Base-by-base conservation (phyloP, 345 rosid genomes). In the Brassica napus region DNA sequence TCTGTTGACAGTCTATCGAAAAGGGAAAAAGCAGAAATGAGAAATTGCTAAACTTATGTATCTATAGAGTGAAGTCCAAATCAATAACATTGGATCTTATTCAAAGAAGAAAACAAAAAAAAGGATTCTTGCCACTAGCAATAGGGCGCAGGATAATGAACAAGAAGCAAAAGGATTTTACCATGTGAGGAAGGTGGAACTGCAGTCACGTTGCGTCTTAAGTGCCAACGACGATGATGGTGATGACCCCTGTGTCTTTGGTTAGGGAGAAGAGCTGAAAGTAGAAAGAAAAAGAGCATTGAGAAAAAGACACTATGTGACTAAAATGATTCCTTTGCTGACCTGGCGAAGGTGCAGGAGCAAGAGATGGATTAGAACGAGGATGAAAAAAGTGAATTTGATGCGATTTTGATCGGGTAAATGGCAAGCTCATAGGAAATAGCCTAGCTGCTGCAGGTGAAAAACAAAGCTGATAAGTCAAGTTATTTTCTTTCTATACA, bases 1-100 rank as follows among this genome's bases (percentile, higher is more conserved):
- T 77, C 84, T 93, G 97, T 80, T 88, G 94, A 77, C 99, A 96
- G 71, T 93, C 99, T 96, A 89, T 83, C 62, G 31, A 83, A 65
- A 78, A 47, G 61, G 32, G 18, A 68, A 16, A 76, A 72, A 58
- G 72, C 12, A 77, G 6, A 6, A 60, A 72, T 58, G 47, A 72
- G 54, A 49, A 65, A 31, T 67, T 66, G 70, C 21, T 47, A 67
- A 28, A 28, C 28, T 18, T 62, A 2, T 31, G 59, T 49, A 26
- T 54, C 57, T 28, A 54, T 71, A 7, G 49, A 77, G 31, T 28
- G 31, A 28, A 28, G 31, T 28, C 31, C 31, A 28, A 28, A 28
- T 28, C 31, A 28, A 3, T 28, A 28, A 28, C 4, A 28, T 28
- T 28, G 4, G 31, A 28, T 28, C 31, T 28, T 28, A 28, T 28